phyloP scores from a whole-genome alignment of 2,329 filamentous ascomycete species.

The Colletotrichum higginsianum region DNA sequence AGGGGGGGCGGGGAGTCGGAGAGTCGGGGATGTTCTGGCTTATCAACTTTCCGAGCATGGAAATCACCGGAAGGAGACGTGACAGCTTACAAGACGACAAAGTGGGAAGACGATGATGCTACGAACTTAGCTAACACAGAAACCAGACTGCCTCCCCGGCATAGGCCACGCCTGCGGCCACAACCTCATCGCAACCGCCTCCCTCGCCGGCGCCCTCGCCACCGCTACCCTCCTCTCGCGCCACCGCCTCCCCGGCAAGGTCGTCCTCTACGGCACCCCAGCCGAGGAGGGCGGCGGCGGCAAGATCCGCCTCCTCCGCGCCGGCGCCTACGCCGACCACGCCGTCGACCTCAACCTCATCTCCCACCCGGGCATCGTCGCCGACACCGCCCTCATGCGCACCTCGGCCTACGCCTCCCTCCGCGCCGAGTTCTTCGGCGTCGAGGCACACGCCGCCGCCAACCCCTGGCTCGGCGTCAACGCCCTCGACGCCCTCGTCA shows the following conservation, averaged over 20 bases:
- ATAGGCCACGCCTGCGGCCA: slow-evolving; percentile 70
- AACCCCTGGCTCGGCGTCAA: slow-evolving; percentile 74
- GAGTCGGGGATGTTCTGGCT: too few species aligned
- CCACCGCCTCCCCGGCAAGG: slow-evolving; percentile 58
- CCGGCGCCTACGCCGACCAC: slow-evolving; percentile 54
- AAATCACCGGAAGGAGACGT: too few species aligned
- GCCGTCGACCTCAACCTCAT: slow-evolving; percentile 66
- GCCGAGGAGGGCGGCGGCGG: slow-evolving; percentile 64
- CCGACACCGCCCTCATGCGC: slow-evolving; percentile 63
- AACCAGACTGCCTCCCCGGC: slow-evolving; percentile 62
- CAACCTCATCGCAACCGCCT: slow-evolving; percentile 67
- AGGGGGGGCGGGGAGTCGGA: too few species aligned
- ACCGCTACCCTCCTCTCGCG: slow-evolving; percentile 58
- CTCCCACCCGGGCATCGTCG: slow-evolving; percentile 60
- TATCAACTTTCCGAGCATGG: too few species aligned
- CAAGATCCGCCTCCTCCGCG: slow-evolving; percentile 47
- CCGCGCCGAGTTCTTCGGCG: slow-evolving; percentile 67
- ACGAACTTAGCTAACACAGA: slow-evolving; percentile 35
- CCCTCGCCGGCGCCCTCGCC: slow-evolving; percentile 62
- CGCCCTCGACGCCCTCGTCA: slow-evolving; percentile 70
- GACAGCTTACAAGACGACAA: too few species aligned
- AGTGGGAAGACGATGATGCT: too few species aligned
- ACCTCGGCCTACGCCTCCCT: slow-evolving; percentile 67
- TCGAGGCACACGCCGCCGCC: slow-evolving; percentile 69
- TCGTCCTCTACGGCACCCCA: slow-evolving; percentile 66